Base-by-base conservation (phyloP, 2,329 filamentous ascomycete genomes). In the Aspergillus novofumigatus region DNA sequence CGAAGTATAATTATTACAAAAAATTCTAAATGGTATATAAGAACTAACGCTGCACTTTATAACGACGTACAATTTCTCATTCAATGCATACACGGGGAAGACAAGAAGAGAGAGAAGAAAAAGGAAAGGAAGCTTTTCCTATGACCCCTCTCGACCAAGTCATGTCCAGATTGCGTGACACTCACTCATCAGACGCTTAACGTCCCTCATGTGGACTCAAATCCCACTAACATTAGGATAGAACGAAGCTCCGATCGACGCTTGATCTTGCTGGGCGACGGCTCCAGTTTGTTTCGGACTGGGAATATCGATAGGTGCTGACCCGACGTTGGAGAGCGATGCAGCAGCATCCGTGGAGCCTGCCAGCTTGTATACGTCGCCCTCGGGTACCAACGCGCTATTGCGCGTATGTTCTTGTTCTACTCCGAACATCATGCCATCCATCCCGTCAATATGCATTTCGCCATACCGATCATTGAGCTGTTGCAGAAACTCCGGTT, bases 401-500 rank as follows among this genome's bases (percentile, higher is more conserved):
- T 59, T 59, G 51, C 51, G 57, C 6, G 53, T 56, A 35, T 17
- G 26, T 54, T 59, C 32, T 35, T 35, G 32, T 5, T 57, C 35
- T 17, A 53, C 59, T 28, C 62, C 63, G 42, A 69, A 62, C 29
- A 64, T 62, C 47, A 73, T 51, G 1, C 51, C 65, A 53, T 71
- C 67, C 41, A 76, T 56, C 47, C 60, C 62, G 35, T 69, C 70
- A 26, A 69, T 59, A 23, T 69, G 64, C 42, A 75, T 55, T 32
- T 72, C 67, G n/a, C 67, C 69, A 56, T 74, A 72, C 41, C 64
- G 65, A 28, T 71, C 64, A 35, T 72, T 72, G 35, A 75, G 55
- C 52, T 68, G 68, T 53, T 73, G 72, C 56, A 77, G 57, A 49
- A 75, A 72, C 14, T 70, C 68, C 5, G 70, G 69, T 28, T 76